Evolutionary conservation across 1,284 basidiomycete genomes (phyloP).

Genomic region (Apiotrichum mycotoxinovorans): DNA sequence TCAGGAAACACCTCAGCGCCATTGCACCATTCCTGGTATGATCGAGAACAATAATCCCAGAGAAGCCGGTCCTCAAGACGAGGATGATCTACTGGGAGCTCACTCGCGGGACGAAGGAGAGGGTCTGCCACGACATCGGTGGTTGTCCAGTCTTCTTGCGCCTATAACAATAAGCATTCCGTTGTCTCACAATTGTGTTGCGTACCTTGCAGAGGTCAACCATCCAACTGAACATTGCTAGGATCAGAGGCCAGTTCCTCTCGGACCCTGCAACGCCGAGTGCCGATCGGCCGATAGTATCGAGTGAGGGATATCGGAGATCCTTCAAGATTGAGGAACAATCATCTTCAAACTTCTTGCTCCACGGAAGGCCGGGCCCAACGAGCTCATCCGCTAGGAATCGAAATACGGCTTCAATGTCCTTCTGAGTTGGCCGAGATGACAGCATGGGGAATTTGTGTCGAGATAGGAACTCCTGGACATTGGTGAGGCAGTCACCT

Average conservation of each 20-base stretch:
- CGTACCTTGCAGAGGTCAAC: conserved; percentile 59
- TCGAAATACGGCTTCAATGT: conserved; percentile 75
- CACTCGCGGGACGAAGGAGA: conserved; percentile 51
- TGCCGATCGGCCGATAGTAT: conserved; percentile 72
- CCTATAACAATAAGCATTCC: conserved; percentile 22
- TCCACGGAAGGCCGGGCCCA: conserved; percentile 60
- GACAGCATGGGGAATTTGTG: conserved; percentile 61
- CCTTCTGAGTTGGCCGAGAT: conserved; percentile 69
- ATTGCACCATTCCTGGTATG: conserved; percentile 66
- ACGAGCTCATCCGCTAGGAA: conserved; percentile 64
- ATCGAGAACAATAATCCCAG: conserved; percentile 66
- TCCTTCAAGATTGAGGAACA: conserved; percentile 66
- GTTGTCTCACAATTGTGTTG: not conserved
- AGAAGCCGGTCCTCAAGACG: conserved; percentile 64
- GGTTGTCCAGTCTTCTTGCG: conserved; percentile 57
- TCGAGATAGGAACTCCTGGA: conserved; percentile 63
- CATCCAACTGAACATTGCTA: conserved; percentile 83
- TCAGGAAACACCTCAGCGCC: conserved; percentile 68
- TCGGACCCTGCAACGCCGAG: conserved; percentile 77
- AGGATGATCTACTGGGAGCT: conserved; percentile 41
- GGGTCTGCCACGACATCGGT: conserved; percentile 68
- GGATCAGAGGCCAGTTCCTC: conserved; percentile 74
- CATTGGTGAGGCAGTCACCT: conserved; percentile 67
- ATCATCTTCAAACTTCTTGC: conserved; percentile 71
- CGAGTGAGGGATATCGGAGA: conserved; percentile 69